These are phyloP conservation scores for Blastomyces gilchristii DNA, from an alignment of 2,329 filamentous ascomycete genomes.

Conservation along the genomic window DNA sequence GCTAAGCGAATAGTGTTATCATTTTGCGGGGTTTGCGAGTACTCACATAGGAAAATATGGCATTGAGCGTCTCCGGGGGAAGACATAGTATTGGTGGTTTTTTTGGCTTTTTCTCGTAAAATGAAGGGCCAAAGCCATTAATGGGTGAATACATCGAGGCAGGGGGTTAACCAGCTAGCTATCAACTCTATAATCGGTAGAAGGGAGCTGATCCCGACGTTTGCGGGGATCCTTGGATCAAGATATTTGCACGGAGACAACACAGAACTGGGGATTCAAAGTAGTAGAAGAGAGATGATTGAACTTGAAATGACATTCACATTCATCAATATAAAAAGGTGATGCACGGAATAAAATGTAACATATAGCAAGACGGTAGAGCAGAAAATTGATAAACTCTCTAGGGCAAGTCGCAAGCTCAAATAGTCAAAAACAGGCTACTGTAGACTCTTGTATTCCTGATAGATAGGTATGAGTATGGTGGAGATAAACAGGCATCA, in stretches of 20 bases:
- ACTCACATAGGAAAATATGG: conserved; percentile 26
- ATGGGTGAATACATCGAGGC: background rate
- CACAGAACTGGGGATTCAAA: background rate
- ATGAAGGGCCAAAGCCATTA: conserved; percentile 2
- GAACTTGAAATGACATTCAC: background rate
- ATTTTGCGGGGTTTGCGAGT: background rate
- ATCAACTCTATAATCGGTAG: background rate
- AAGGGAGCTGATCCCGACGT: background rate
- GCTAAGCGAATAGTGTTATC: background rate
- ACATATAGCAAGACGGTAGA: background rate
- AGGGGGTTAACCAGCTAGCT: background rate
- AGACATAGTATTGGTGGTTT: conserved; percentile 18
- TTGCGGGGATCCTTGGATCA: background rate
- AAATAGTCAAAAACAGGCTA: background rate
- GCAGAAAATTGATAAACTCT: background rate
- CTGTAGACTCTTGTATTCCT: background rate
- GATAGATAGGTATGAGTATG: background rate
- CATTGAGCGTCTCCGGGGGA: conserved; percentile 23
- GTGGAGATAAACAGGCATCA: background rate
- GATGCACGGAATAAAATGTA: background rate
- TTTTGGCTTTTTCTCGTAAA: background rate
- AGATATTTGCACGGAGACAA: background rate
- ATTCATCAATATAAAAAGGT: background rate
- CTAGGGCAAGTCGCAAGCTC: background rate
- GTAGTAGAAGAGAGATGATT: background rate